Evolutionary conservation across 2,329 filamentous ascomycete species (phyloP), one percentile per base, ranked within the genome.

Genomic region (Myriosclerotinia duriaeana): DNA sequence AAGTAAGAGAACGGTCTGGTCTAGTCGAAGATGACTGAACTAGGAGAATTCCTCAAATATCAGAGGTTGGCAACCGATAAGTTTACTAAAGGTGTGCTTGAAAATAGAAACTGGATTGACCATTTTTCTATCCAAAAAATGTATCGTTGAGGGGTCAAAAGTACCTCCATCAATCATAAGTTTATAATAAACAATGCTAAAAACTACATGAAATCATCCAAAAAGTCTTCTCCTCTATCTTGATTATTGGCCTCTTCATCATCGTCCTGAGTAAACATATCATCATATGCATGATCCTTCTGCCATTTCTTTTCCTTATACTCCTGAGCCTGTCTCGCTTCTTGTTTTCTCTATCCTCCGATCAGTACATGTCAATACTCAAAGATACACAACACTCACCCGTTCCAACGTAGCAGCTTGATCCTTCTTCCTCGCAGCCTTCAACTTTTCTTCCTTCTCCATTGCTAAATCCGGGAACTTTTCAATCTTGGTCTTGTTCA

Each of bases 221-320:
- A 85, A 80, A 91, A 93, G 76, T 91, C 82, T 68, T 87, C 85
- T 69, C 85, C 83, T 17, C 92, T 86, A 75, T 97, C 88, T 79
- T 97, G 91, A 78, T 99, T 99, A 80, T 89, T 97, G 65, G 87
- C 87, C 30, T 78, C 80, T 30, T 78, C 80, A 53, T 87, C 87
- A 80, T 96, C 84, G 73, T 90, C 89, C 67, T 97, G 91, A 5
- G 85, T 87, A 78, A 97, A 93, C 64, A 97, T 79, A 56, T 97
- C 93, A 76, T 98, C 95, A 78, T 99, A 99, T 2, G 93, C 94
- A 79, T 99, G 94, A n/a, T 97, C 93, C 79, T 95, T 95, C 79
- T 96, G 92, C 84, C 88, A 96, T 78, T 96, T 96, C 79, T 94
- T 86, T 78, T 96, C 89, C 78, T 92, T 90, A 71, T 92, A 85